Percentiles rank a stretch among this genome's conserved stretches.
Evolutionary conservation across 768 basidiomycete genomes (phyloP).

Genomic region (Phylloporus scabripes): DNA sequence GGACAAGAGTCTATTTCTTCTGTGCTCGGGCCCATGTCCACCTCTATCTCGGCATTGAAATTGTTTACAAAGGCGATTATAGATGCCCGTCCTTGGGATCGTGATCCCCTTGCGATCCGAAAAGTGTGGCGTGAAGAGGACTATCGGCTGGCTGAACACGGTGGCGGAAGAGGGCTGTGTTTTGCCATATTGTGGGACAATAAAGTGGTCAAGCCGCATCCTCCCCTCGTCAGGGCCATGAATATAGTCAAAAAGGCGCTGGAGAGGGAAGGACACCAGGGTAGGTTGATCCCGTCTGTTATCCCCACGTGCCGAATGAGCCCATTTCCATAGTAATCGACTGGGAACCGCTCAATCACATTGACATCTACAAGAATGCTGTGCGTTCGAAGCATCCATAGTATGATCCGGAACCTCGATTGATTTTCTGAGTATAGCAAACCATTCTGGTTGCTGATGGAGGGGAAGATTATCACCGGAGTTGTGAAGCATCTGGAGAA

Average conservation of each 20-base stretch:
- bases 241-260: conserved; percentile 55
- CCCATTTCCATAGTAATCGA: conserved; percentile 42
- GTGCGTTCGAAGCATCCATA: conserved; percentile 4
- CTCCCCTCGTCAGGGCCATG: conserved; percentile 60
- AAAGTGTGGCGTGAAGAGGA: conserved; percentile 58
- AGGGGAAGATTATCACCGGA: conserved; percentile 33
- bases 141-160: conserved; percentile 58
- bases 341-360: conserved; percentile 58
- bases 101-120: conserved; percentile 54
- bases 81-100: conserved; percentile 51
- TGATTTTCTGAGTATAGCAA: conserved; percentile 23
- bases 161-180: conserved; percentile 45
- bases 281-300: conserved; percentile 29
- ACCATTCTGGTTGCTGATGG: conserved; percentile 39
- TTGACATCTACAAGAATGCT: conserved; percentile 27
- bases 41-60: conserved; percentile 56
- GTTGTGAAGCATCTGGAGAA: conserved; percentile 39
- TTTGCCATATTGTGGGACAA: conserved; percentile 68
- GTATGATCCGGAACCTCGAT: not conserved
- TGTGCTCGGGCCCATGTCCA: conserved; percentile 70
- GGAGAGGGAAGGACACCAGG: conserved; percentile 58
- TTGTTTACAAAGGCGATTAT: conserved; percentile 42
- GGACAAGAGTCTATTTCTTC: conserved; percentile 72
- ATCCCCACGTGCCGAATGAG: conserved; percentile 1
- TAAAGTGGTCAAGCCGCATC: conserved; percentile 52